Evolutionary conservation across 176 grass and related monocot species (phyloP).

Genomic region (Raddia distichophylla): DNA sequence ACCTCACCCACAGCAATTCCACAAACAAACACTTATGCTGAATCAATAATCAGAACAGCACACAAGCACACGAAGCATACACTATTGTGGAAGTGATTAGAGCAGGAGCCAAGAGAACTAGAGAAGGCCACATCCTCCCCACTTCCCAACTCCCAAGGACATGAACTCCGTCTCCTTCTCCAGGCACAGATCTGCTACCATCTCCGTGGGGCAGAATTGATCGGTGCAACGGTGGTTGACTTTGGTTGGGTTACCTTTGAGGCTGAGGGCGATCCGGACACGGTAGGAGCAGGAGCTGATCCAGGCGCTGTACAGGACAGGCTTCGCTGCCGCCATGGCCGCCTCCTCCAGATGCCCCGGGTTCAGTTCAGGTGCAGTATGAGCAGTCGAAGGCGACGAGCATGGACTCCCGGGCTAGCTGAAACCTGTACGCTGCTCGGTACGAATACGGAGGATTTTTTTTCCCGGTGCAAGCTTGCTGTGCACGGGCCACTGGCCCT

Average conservation of each 20-base stretch:
- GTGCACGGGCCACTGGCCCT: too few relatives aligned
- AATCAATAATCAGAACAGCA: background rate
- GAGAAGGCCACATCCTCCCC: background rate
- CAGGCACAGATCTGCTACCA: background rate
- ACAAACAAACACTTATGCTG: background rate
- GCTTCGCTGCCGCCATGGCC: conserved; percentile 48
- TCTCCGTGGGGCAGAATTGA: background rate
- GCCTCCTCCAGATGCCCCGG: background rate
- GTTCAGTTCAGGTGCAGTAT: too few relatives aligned
- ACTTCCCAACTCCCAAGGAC: background rate
- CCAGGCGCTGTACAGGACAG: conserved; percentile 67
- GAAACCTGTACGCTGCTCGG: too few relatives aligned
- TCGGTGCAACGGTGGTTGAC: background rate
- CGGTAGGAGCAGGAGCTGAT: conserved; percentile 76
- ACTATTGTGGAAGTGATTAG: background rate
- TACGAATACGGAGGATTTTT: too few relatives aligned
- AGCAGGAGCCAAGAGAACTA: background rate
- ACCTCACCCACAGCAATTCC: background rate
- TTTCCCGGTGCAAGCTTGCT: too few relatives aligned
- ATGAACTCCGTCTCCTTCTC: background rate
- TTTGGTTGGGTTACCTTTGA: conserved; percentile 65
- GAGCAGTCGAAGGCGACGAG: too few relatives aligned
- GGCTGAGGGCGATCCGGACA: conserved; percentile 76
- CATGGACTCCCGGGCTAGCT: too few relatives aligned
- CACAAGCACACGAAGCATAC: background rate